These are phyloP conservation scores for Trichophyton mentagrophytes DNA, from an alignment of 2,329 filamentous ascomycete genomes.

Conservation along the genomic window DNA sequence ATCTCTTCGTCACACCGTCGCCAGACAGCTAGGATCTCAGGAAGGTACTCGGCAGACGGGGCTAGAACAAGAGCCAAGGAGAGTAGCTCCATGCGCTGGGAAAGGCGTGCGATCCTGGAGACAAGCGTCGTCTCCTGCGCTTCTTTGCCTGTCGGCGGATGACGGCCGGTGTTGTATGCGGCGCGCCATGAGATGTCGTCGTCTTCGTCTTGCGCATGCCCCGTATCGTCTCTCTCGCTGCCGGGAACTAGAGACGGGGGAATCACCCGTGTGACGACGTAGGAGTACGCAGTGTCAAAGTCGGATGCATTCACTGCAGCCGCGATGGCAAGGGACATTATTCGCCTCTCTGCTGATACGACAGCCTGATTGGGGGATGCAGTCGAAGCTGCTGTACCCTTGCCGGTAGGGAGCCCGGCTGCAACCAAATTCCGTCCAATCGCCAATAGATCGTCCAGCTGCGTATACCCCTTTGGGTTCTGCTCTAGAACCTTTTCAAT, in stretches of 20 bases:
- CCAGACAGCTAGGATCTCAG: slow-evolving; percentile 51
- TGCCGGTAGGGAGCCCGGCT: slow-evolving; percentile 28
- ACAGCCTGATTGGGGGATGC: slow-evolving; percentile 16
- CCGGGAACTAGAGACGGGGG: slow-evolving; percentile 23
- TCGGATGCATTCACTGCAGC: slow-evolving; percentile 33
- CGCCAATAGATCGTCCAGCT: slow-evolving; percentile 50
- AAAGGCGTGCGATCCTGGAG: slow-evolving; percentile 41
- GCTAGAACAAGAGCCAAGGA: slow-evolving; percentile 49
- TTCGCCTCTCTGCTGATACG: slow-evolving; percentile 31
- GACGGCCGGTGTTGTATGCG: slow-evolving; percentile 48
- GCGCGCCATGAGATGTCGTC: slow-evolving; percentile 54
- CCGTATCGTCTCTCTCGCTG: slow-evolving; percentile 10
- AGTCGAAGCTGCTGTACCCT: slow-evolving; percentile 11
- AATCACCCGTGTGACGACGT: slow-evolving; percentile 48
- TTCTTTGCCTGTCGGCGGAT: slow-evolving; percentile 29
- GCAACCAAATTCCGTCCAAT: slow-evolving; percentile 48
- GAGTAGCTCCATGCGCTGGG: slow-evolving; percentile 53
- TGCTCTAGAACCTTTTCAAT: slow-evolving; percentile 50
- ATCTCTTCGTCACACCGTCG: slow-evolving; percentile 51
- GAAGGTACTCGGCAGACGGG: slow-evolving; percentile 42
- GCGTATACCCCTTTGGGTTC: slow-evolving; percentile 49
- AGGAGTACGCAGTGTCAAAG: slow-evolving; percentile 53
- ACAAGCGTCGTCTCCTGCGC: slow-evolving; percentile 22
- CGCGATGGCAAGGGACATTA: slow-evolving; percentile 35
- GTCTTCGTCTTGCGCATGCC: slow-evolving; percentile 10